Evolutionary conservation across 768 basidiomycete species (phyloP), one percentile per base, ranked within the genome.

Genomic region (Leucocoprinus leucothites): DNA sequence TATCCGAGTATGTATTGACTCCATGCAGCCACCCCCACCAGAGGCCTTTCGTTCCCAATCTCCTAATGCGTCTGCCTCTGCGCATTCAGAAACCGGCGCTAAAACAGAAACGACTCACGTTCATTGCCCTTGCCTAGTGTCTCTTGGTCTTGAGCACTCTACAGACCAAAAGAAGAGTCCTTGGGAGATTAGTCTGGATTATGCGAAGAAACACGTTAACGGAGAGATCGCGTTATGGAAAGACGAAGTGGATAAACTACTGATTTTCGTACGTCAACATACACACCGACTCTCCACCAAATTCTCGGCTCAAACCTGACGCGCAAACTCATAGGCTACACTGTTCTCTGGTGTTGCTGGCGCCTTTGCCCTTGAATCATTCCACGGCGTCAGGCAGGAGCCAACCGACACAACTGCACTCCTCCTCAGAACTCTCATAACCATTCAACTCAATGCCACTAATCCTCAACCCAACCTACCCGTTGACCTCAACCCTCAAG

Each of bases 331-430:
- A 67, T 31, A 31, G 65, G 64, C 64, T 8, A 61, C 61, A 19
- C 57, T 63, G 22, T 67, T 67, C 47, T 63, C 65, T 6, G 64
- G 60, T n/a, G 59, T 62, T 21, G 65, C 64, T 7, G 62, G 61
- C 7, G 64, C 64, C 1, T 68, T 68, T 38, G 58, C 61, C 19
- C 53, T 65, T n/a, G 60, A 64, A 42, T 63, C 64, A 1, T 65
- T 60, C 47, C 51, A 58, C 9, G 56, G 53, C 56, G 60, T 68
- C 9, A 51, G 63, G 22, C 45, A 59, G 34, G 58, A 65, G 42
- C 59, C 64, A 1, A 53, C 57, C 26, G 57, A 58, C 28, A 38
- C 43, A 8, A 46, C 61, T 26, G 52, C 56, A 3, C 24, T 57
- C n/a, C 48, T 65, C 5, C 54, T 49, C n/a, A 25, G 26, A 22